These are phyloP conservation scores for Neophaeococcomyces aloes DNA, from an alignment of 2,329 filamentous ascomycete species.

Conservation along the genomic window DNA sequence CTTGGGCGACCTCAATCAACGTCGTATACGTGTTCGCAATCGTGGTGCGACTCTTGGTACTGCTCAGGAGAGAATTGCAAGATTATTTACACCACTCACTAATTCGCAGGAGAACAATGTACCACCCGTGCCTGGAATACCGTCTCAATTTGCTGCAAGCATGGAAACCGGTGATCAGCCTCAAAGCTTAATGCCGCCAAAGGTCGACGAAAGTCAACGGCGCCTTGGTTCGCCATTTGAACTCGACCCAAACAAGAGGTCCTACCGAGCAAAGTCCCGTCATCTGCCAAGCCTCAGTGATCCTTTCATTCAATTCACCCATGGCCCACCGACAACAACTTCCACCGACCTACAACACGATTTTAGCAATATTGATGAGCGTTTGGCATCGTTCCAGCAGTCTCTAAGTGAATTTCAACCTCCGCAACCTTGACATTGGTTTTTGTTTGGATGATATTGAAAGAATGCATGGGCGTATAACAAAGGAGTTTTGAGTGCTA, in stretches of 20 bases:
- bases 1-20: conserved; percentile 38
- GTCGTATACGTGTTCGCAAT: conserved; percentile 49
- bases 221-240: conserved; percentile 40
- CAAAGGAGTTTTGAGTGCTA: neutral
- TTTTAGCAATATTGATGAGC: conserved; percentile 7
- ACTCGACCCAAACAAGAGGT: conserved; percentile 28
- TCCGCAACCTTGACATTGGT: conserved; percentile 3
- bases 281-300: conserved; percentile 36
- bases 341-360: conserved; percentile 1
- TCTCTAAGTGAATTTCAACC: neutral
- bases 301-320: conserved; percentile 29
- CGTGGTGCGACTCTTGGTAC: conserved; percentile 53
- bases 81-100: conserved; percentile 44
- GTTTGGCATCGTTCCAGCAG: conserved; percentile 8
- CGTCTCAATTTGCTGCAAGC: conserved; percentile 15
- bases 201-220: conserved; percentile 31
- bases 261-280: conserved; percentile 27
- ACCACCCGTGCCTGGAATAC: conserved; percentile 17
- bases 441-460: too few relatives aligned
- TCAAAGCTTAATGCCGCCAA: conserved; percentile 25
- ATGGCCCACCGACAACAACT: neutral
- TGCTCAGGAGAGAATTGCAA: conserved; percentile 42
- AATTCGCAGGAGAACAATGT: conserved; percentile 16
- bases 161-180: conserved; percentile 15
- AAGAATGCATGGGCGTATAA: neutral